Evolutionary conservation across 1,284 basidiomycete species (phyloP), one percentile per base, ranked within the genome.

Genomic region (Boletus smithii): DNA sequence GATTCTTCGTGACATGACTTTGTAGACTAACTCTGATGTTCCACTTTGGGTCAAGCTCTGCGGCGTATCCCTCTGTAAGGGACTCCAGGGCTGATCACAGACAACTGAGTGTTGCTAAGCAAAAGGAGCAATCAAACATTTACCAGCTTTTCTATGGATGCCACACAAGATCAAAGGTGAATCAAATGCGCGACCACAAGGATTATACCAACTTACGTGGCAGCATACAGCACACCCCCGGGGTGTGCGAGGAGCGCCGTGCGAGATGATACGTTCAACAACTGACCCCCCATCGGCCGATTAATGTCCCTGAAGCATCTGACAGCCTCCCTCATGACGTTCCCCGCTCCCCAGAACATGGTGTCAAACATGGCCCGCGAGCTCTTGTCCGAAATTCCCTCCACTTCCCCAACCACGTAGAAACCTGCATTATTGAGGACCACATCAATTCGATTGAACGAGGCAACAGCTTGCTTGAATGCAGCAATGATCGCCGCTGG

Each of bases 381-480:
- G 16, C 27, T 49, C 20, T 36, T 44, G n/a, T 69, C 66, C 13
- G 65, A 52, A 3, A 53, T 49, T 7, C 32, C 57, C 20, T 71
- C 69, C 26, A 61, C 56, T 41, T 65, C 66, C 3, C 48, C 59
- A 14, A 58, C 36, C 2, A 59, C 47, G 5, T 35, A 61, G 43
- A 53, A 58, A n/a, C 67, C 67, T 1, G 67, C 65, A n/a, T 71
- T 71, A 10, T 69, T 70, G 3, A 69, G 20, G n/a, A 69, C 64
- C 3, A 70, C 55, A 22, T 71, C 68, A 8, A 69, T 29, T 9
- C 62, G 53, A 23, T 49, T 42, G 35, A 68, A 71, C 17, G 46
- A 36, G 4, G 53, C 34, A 30, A 55, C 17, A 4, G 66, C 57
- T 32, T 52, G 40, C 2, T 57, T 42, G 43, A 69, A 70, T 20